Evolutionary conservation across 108 stramenopile genomes (phyloP), one percentile per base, ranked within the genome.

Genomic region (Cyclotella choctawhatcheeana): DNA sequence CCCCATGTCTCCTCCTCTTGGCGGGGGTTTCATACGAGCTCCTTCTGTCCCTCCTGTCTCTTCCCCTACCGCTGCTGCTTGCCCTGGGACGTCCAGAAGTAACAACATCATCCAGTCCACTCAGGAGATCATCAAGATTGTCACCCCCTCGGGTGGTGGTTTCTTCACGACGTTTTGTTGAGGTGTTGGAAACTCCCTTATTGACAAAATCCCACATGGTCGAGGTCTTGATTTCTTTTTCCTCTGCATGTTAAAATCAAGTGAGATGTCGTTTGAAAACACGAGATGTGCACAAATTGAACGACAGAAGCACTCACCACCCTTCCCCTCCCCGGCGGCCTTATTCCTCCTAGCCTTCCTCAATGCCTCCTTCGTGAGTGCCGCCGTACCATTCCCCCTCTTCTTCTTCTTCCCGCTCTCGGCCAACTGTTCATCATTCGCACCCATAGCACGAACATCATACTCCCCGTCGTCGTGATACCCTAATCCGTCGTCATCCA

Each of bases 401-500:
- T 69, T 81, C 50, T 29, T 67, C 55, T 76, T 76, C 25, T 12
- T 31, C 37, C 17, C 30, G 20, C 56, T 31, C 17, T 51, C 26
- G 3, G n/a, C 24, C 27, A 61, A 25, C 16, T 66, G 17, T 30
- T 58, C 59, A 52, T 61, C 37, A 30, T 77, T 68, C 5, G 51
- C 81, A 18, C 86, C 86, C 64, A 82, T 79, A 52, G 86, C 89
- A n/a, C 83, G 83, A 59, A 92, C 64, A 52, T 85, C 89, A 77
- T 98, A 97, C 84, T 99, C 98, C 21, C 98, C 98, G 74, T 99
- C 96, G 71, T 99, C 99, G 72, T 89, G 82, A 81, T 99, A 99
- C 21, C 98, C 98, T 20, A 98, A 68, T 37, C 98, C 98, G 51
- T 98, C 90, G 75, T 99, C 99, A 78, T 99, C 98, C 20, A 99